These are phyloP conservation scores for Pseudocercospora fuligena DNA, from an alignment of 2,329 filamentous ascomycete species.

Conservation along the genomic window DNA sequence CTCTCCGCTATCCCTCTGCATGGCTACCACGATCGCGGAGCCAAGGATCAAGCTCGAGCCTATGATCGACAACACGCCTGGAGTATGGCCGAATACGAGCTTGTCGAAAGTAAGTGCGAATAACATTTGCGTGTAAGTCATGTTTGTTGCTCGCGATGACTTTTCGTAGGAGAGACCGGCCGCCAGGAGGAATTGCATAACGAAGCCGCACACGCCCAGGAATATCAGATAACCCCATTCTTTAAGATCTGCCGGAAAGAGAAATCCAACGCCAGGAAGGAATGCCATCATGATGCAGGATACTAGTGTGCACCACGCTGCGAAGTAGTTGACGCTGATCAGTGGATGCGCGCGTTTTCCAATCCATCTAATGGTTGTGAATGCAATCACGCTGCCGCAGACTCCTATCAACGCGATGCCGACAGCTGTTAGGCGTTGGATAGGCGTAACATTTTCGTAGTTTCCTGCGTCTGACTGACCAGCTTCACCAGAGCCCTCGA, in stretches of 20 bases:
- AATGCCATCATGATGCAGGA: slow-evolving; percentile 63
- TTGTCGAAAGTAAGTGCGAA: slow-evolving; percentile 70
- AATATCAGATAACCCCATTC: slow-evolving; percentile 72
- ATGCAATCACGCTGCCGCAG: slow-evolving; percentile 73
- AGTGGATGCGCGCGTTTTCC: slow-evolving; percentile 79
- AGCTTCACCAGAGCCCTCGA: slow-evolving; percentile 34
- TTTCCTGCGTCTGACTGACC: slow-evolving; percentile 38
- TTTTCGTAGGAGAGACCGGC: slow-evolving; percentile 75
- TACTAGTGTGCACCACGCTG: slow-evolving; percentile 70
- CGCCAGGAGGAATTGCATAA: slow-evolving; percentile 85
- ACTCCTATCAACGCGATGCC: slow-evolving; percentile 76
- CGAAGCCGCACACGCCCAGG: slow-evolving; percentile 75
- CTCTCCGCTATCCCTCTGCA: slow-evolving; percentile 48
- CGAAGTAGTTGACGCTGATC: slow-evolving; percentile 87
- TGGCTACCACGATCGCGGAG: slow-evolving; percentile 67
- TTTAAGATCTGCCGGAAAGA: slow-evolving; percentile 57
- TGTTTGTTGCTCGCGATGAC: slow-evolving; percentile 64
- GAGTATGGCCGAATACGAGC: slow-evolving; percentile 64
- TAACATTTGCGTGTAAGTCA: slow-evolving; percentile 73
- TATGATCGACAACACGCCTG: slow-evolving; percentile 61
- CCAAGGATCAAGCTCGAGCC: slow-evolving; percentile 69
- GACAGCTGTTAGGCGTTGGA: slow-evolving; percentile 72
- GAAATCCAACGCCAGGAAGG: slow-evolving; percentile 61
- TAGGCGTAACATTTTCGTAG: slow-evolving; percentile 57
- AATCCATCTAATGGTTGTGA: slow-evolving; percentile 77